These are phyloP conservation scores for Pouteria campechiana DNA, from an alignment of 179 eudicot species.

Conservation along the genomic window DNA sequence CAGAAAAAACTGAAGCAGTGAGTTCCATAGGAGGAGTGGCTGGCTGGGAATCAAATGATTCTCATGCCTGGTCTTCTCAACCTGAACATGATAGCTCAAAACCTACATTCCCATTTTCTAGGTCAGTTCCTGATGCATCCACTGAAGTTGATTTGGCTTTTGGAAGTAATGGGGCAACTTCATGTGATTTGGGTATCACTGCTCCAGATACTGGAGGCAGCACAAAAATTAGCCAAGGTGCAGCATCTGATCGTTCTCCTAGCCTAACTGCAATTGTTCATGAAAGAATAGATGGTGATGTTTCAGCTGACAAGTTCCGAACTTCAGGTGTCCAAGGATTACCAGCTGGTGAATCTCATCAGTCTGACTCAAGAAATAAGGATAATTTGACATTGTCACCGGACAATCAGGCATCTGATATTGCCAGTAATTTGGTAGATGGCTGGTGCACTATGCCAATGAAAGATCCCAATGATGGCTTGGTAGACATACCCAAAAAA, in stretches of 20 bases:
- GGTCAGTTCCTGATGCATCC: too few relatives aligned
- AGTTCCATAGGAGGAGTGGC: too few relatives aligned
- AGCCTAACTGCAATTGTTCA: constrained; percentile 30
- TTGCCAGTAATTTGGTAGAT: constrained; percentile 45
- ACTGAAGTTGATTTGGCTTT: too few relatives aligned
- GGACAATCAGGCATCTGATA: constrained; percentile 15
- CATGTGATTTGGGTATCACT: constrained; percentile 15
- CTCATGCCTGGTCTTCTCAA: too few relatives aligned
- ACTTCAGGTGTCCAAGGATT: constrained; percentile 28
- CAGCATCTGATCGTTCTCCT: constrained; percentile 16
- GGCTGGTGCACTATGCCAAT: constrained; percentile 11
- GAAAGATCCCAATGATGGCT: constrained; percentile 23
- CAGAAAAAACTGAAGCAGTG: too few relatives aligned
- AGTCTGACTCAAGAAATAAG: constrained; percentile 25
- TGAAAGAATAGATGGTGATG: constrained; percentile 40
- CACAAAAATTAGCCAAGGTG: too few relatives aligned
- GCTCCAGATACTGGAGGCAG: constrained; percentile 8
- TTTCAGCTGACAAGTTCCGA: constrained; percentile 25
- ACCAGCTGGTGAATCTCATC: constrained; percentile 42
- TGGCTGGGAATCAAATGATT: too few relatives aligned
- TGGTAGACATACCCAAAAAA: constrained; percentile 18
- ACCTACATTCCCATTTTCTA: too few relatives aligned
- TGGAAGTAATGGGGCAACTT: constrained; percentile 1
- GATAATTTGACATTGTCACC: too few relatives aligned
- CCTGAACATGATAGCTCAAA: too few relatives aligned